Evolutionary conservation across 305 asterid genomes (phyloP).

Genomic region (Fraxinus baroniana): DNA sequence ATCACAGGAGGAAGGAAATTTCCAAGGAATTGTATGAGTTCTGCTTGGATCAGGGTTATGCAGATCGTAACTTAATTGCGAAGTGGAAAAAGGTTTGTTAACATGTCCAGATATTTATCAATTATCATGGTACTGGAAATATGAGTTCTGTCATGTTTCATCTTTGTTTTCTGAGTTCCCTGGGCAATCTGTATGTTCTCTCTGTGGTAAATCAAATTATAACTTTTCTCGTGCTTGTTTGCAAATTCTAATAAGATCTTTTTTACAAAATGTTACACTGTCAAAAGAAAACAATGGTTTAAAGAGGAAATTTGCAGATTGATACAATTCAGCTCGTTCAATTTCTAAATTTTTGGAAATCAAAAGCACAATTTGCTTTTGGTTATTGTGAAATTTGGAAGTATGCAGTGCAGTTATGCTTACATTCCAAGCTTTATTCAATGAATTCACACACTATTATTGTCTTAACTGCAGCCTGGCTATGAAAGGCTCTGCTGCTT

Average conservation of each 20-base stretch:
- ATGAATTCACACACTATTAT: background rate
- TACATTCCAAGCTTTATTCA: background rate
- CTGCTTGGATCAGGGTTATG: slow-evolving; percentile 85
- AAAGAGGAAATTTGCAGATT: background rate
- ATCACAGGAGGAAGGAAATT: slow-evolving; percentile 70
- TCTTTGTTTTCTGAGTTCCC: background rate
- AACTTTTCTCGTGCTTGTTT: background rate
- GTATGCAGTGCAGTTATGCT: background rate
- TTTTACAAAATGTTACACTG: background rate
- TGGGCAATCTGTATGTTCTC: background rate
- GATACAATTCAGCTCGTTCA: background rate
- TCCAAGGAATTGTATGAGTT: slow-evolving; percentile 76
- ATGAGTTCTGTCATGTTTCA: background rate
- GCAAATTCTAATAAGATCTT: background rate
- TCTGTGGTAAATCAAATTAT: background rate
- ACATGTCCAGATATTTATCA: background rate
- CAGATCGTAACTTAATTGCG: slow-evolving; percentile 73
- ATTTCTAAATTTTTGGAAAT: background rate
- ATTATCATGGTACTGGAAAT: background rate
- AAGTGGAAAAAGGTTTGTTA: slow-evolving; percentile 68
- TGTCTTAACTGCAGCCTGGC: slow-evolving; percentile 64
- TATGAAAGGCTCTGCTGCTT: slow-evolving; percentile 89
- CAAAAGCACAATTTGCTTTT: background rate
- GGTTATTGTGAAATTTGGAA: background rate
- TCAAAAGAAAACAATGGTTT: background rate